Conservation (phyloP, 2,329 filamentous ascomycete species). For the Mariannaea sp. region DNA sequence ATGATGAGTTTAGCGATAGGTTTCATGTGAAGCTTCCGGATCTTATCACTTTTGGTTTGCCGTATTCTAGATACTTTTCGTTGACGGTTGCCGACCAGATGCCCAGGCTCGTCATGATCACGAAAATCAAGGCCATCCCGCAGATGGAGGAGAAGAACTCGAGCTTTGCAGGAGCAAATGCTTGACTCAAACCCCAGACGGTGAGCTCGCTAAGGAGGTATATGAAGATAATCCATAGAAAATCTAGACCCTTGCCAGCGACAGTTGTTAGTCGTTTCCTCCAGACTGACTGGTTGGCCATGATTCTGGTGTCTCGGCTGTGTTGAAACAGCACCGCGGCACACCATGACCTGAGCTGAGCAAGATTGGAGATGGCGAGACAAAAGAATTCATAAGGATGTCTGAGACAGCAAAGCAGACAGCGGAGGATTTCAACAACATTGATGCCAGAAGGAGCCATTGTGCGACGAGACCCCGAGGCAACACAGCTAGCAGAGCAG, state of each 20-base stretch:
- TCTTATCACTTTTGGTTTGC: slow-evolving; percentile 44
- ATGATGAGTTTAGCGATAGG: slow-evolving; percentile 6
- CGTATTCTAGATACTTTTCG: slow-evolving; percentile 36
- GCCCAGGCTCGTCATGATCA: slow-evolving; percentile 39
- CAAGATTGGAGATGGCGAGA: slow-evolving; percentile 18
- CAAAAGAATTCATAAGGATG: slow-evolving; percentile 32
- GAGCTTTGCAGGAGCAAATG: slow-evolving; percentile 40
- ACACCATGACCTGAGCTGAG: slow-evolving; percentile 17
- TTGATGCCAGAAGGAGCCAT: slow-evolving; percentile 28
- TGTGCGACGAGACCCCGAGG: slow-evolving; percentile 27
- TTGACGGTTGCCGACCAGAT: slow-evolving; percentile 28
- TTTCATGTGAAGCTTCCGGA: accelerated
- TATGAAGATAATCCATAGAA: slow-evolving; percentile 44
- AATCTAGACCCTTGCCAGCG: slow-evolving; percentile 16
- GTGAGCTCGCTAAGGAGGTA: slow-evolving; percentile 51
- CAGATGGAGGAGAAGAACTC: slow-evolving; percentile 55
- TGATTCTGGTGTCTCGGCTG: slow-evolving; percentile 31
- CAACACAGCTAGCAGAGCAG: slow-evolving; percentile 3
- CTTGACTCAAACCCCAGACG: slow-evolving; percentile 50
- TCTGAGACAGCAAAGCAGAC: slow-evolving; percentile 37
- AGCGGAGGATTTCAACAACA: slow-evolving; percentile 33
- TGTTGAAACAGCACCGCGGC: slow-evolving; percentile 29
- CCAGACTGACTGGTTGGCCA: slow-evolving; percentile 27
- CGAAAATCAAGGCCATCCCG: slow-evolving; percentile 51
- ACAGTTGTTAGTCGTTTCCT: slow-evolving; percentile 19